These are phyloP conservation scores for Kwoniella heveanensis DNA, from an alignment of 768 basidiomycete species.

Conservation along the genomic window DNA sequence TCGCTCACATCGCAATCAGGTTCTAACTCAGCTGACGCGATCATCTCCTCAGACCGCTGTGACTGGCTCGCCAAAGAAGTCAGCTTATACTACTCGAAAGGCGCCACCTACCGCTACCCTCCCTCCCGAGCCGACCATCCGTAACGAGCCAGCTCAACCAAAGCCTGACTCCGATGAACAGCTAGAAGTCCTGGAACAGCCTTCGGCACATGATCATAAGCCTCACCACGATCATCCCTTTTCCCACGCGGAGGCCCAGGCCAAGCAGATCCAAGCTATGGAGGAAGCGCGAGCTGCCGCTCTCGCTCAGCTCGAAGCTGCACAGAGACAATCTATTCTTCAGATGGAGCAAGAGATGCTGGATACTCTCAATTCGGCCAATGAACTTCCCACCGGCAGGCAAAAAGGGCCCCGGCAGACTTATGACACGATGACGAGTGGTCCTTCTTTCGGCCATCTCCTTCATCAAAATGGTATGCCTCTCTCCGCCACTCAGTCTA, in stretches of 20 bases:
- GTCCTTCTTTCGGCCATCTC: slow-evolving; percentile 51
- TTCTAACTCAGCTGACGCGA: neutral
- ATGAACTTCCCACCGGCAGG: neutral
- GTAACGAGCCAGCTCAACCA: slow-evolving; percentile 11
- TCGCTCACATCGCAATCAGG: neutral
- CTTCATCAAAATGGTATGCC: slow-evolving; percentile 40
- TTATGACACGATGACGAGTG: slow-evolving; percentile 46
- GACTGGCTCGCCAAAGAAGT: slow-evolving; percentile 16
- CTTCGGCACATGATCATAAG: slow-evolving; percentile 33
- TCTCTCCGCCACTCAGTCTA: slow-evolving; percentile 19
- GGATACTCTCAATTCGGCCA: slow-evolving; percentile 5
- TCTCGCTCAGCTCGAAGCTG: slow-evolving; percentile 39
- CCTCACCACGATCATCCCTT: slow-evolving; percentile 47
- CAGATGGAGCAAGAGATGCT: slow-evolving; percentile 17
- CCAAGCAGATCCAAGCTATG: slow-evolving; percentile 41
- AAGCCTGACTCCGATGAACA: slow-evolving; percentile 27
- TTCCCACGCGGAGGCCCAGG: slow-evolving; percentile 35
- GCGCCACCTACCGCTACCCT: slow-evolving; percentile 13
- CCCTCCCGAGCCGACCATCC: neutral
- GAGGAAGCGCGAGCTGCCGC: slow-evolving; percentile 36
- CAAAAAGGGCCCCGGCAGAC: slow-evolving; percentile 43
- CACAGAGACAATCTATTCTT: slow-evolving; percentile 11
- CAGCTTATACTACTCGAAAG: slow-evolving; percentile 11
- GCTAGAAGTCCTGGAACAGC: neutral
- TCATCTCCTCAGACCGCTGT: neutral